A percentile compares a stretch with the other conserved stretches of the same genome.
Evolutionary conservation across 2,329 filamentous ascomycete genomes (phyloP).

Genomic region (Thelonectria rubi): DNA sequence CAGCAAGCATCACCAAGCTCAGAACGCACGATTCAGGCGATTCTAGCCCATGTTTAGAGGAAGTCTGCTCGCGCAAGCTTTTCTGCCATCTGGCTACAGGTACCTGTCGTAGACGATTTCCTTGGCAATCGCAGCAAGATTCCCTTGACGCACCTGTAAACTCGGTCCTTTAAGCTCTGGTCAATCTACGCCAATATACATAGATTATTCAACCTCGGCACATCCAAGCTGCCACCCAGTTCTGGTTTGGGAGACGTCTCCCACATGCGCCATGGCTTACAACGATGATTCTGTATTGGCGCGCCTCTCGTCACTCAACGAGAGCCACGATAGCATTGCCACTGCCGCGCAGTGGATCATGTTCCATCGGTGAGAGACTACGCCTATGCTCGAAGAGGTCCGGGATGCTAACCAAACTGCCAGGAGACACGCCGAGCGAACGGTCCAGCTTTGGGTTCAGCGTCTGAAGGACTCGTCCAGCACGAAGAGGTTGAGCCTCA

Average conservation of each 20-base stretch:
- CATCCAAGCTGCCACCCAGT: slow-evolving; percentile 2
- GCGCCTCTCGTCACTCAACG: slow-evolving; percentile 93
- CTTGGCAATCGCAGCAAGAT: slow-evolving; percentile 42
- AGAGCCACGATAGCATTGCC: slow-evolving; percentile 96
- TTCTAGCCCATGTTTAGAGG: slow-evolving; percentile 23
- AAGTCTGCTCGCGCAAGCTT: slow-evolving; percentile 30
- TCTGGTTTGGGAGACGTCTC: slow-evolving; percentile 1
- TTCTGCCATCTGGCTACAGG: slow-evolving; percentile 37
- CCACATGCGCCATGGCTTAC: slow-evolving; percentile 76
- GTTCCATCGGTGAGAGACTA: slow-evolving; percentile 83
- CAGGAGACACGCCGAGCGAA: slow-evolving; percentile 91
- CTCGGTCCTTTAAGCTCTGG: slow-evolving; percentile 28
- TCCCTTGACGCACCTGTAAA: slow-evolving; percentile 34
- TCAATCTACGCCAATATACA: slow-evolving; percentile 18
- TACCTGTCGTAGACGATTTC: slow-evolving; percentile 44
- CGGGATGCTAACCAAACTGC: slow-evolving; percentile 7
- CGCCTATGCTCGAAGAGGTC: background rate
- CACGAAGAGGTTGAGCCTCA: slow-evolving; percentile 85
- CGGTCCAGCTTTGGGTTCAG: slow-evolving; percentile 90
- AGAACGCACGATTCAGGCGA: slow-evolving; percentile 17
- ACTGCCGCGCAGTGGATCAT: slow-evolving; percentile 99
- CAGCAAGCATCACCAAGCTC: slow-evolving; percentile 28
- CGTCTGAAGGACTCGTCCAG: slow-evolving; percentile 87
- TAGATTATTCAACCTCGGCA: slow-evolving; percentile 9
- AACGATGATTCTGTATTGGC: slow-evolving; percentile 94